These are phyloP conservation scores for Zoysia matrella DNA, from an alignment of 202 grass and related monocot genomes.

Conservation along the genomic window DNA sequence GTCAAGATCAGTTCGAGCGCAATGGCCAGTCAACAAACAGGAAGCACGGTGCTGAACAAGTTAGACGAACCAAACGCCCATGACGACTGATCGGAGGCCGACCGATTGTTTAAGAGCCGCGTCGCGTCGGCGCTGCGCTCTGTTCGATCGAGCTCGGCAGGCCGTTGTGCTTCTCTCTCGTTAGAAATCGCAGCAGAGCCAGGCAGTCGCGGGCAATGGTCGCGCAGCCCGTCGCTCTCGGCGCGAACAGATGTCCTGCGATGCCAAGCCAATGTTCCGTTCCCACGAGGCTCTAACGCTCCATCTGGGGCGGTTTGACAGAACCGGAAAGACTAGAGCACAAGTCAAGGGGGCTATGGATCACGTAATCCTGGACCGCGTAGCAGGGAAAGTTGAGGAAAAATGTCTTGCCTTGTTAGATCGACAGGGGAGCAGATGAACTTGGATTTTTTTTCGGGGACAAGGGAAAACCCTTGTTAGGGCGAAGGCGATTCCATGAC, in stretches of 20 bases:
- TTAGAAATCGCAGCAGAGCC: background rate
- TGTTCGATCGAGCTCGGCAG: background rate
- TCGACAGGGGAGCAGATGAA: background rate
- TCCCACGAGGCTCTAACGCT: background rate
- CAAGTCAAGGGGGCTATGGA: background rate
- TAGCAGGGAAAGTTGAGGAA: background rate
- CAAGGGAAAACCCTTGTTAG: background rate
- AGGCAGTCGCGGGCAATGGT: background rate
- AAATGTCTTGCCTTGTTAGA: background rate
- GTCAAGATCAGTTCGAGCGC: background rate
- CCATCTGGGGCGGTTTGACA: background rate
- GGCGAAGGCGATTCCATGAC: background rate
- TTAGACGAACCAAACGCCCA: background rate
- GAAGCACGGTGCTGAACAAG: background rate
- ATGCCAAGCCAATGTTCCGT: background rate
- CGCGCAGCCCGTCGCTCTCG: background rate
- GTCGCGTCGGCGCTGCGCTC: background rate
- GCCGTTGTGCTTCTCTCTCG: background rate
- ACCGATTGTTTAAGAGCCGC: constrained; percentile 43
- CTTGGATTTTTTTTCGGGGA: background rate
- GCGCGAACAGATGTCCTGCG: background rate
- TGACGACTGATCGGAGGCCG: constrained; percentile 28
- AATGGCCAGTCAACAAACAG: background rate
- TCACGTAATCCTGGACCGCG: too few species aligned
- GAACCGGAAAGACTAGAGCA: background rate